Percentiles rank a stretch among this genome's conserved stretches.
Evolutionary conservation across 2,329 filamentous ascomycete species (phyloP).

Genomic region (Phyllachora maydis): DNA sequence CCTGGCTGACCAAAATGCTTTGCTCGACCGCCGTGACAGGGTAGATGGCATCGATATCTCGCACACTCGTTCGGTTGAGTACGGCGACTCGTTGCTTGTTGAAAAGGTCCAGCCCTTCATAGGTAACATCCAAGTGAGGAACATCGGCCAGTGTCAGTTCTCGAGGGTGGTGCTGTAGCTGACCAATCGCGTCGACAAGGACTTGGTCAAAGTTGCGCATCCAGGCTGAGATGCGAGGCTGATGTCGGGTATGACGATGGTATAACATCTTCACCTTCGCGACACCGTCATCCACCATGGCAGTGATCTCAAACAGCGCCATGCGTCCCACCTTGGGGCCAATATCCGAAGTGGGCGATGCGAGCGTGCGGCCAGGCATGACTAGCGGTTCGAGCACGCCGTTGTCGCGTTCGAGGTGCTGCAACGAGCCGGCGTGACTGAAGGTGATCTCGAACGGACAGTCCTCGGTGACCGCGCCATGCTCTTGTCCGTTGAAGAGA

Average conservation of each 20-base stretch:
- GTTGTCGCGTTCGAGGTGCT: constrained; percentile 23
- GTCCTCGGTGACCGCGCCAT: constrained; percentile 13
- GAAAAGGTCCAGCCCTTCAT: constrained; percentile 21
- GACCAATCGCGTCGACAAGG: constrained; percentile 20
- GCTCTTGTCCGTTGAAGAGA: constrained; percentile 15
- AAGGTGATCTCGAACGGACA: constrained; percentile 37
- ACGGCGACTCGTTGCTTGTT: constrained; percentile 18
- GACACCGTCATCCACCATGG: constrained; percentile 21
- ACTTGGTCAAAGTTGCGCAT: constrained; percentile 23
- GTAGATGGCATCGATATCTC: constrained; percentile 25
- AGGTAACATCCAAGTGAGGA: constrained; percentile 23
- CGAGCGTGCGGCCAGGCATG: constrained; percentile 16
- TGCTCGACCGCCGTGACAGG: constrained; percentile 26
- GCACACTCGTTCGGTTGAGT: constrained; percentile 17
- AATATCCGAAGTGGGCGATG: constrained; percentile 19
- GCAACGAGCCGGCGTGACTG: constrained; percentile 27
- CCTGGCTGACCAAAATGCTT: constrained; percentile 24
- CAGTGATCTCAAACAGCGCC: constrained; percentile 27
- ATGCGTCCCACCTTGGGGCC: constrained; percentile 23
- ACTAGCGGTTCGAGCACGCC: constrained; percentile 25
- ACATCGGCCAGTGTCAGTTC: constrained; percentile 28
- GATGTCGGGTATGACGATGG: constrained; percentile 17
- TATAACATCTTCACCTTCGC: constrained; percentile 24
- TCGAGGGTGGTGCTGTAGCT: constrained; percentile 18
- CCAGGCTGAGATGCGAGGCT: constrained; percentile 22